These are phyloP conservation scores for Acanthamoeba rhysodes DNA, from an alignment of 208 protist genomes.

Conservation along the genomic window DNA sequence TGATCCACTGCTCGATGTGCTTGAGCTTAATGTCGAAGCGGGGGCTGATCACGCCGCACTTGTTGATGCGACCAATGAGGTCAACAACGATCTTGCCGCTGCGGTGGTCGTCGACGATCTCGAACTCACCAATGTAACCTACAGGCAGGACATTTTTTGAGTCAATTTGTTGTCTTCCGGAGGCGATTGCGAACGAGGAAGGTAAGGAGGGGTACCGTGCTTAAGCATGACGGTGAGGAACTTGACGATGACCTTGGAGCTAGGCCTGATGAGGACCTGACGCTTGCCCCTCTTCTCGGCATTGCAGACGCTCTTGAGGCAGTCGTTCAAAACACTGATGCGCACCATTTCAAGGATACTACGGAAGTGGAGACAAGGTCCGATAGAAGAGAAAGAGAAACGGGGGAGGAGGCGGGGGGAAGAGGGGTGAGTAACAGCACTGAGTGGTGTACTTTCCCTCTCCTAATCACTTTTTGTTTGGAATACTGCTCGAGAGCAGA, in stretches of 20 bases:
- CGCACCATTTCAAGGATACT: constrained; percentile 96
- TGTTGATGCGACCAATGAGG: constrained; percentile 99
- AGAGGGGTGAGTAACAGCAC: constrained; percentile 39
- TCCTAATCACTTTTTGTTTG: constrained; percentile 1
- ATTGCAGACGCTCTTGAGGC: constrained; percentile 98
- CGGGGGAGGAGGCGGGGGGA: neutral
- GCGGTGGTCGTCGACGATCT: constrained; percentile 99
- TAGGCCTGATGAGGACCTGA: constrained; percentile 97
- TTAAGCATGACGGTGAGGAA: constrained; percentile 99
- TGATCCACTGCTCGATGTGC: constrained; percentile 99
- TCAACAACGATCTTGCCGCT: constrained; percentile 99
- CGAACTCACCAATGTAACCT: constrained; percentile 99
- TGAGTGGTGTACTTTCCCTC: constrained; percentile 42
- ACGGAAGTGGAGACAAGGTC: neutral
- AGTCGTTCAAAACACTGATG: constrained; percentile 99
- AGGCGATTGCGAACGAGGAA: too few species aligned
- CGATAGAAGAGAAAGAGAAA: too few species aligned
- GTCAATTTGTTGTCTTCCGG: too few species aligned
- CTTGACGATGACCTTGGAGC: constrained; percentile 99
- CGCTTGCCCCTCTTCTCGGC: constrained; percentile 99
- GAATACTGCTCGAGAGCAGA: neutral
- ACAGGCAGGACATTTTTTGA: neutral
- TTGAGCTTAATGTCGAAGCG: constrained; percentile 97
- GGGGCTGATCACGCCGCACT: constrained; percentile 99
- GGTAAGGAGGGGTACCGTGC: constrained; percentile 92